Base-by-base conservation (phyloP, 306 rosid genomes). In the Clitoria ternatea region DNA sequence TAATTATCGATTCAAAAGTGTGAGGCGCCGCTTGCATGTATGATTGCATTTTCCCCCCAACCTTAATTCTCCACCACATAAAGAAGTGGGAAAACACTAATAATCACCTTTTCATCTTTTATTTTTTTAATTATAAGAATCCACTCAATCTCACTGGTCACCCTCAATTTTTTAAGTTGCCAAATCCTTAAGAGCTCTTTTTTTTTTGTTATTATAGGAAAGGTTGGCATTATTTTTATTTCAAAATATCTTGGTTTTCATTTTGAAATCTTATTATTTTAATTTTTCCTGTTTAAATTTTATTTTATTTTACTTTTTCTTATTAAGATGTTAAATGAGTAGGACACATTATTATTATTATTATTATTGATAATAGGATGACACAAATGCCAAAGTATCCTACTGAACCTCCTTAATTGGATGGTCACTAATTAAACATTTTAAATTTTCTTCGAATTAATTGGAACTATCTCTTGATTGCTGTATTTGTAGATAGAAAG, bases 11-110 rank as follows among this genome's bases (percentile, higher is more conserved):
- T 13, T 37, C 26, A 44, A 44, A 59, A 72, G 60, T 72, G 59
- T 57, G 77, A 30, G 60, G 77, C 48, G 49, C 77, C 69, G 59
- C 76, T 71, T 12, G n/a, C 54, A 15, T 55, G 4, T 54, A 66
- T 66, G 43, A 17, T 29, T 45, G 19, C 56, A 27, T 27, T 29
- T 29, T 57, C 18, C 11, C 18, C 3, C 3, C 8, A 6, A 19
- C 44, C 19, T 17, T 15, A 5, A 10, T 29, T 66, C 15, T 30
- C 30, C 57, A 27, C 44, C 44, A 27, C 56, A 65, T 14, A 63
- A 22, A 23, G 18, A 3, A 70, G 4, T 6, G 17, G 39, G 18
- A 27, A 17, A 12, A 11, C 0, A n/a, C n/a, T n/a, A n/a, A 13
- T 11, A 35, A 36, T 9, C 7, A n/a, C 7, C 19, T 30, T 30